These are phyloP conservation scores for Rosa persica DNA, from an alignment of 306 rosid species.

Conservation along the genomic window DNA sequence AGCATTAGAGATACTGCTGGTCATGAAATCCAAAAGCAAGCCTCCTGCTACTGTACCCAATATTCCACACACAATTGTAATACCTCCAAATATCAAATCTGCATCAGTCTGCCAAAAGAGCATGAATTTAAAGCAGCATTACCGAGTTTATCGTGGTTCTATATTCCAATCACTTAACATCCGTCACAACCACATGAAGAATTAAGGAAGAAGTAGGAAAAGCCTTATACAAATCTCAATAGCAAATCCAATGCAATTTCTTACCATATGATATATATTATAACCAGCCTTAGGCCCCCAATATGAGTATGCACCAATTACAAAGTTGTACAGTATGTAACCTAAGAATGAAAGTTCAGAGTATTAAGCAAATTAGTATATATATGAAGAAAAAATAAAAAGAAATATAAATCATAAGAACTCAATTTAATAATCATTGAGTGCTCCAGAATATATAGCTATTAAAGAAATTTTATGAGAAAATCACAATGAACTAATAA, in stretches of 20 bases:
- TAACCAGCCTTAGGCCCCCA: conserved; percentile 95
- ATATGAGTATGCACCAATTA: conserved; percentile 82
- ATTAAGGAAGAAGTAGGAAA: conserved; percentile 5
- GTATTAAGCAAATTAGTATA: conserved; percentile 11
- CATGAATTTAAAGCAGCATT: conserved; percentile 15
- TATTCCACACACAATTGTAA: conserved; percentile 72
- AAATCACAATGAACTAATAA: conserved; percentile 7
- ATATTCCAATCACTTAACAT: conserved; percentile 8
- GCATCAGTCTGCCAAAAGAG: conserved; percentile 60
- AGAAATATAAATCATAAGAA: conserved; percentile 7
- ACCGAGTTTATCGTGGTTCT: conserved; percentile 15
- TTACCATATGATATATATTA: conserved; percentile 74
- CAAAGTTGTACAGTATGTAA: conserved; percentile 70
- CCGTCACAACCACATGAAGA: conserved; percentile 12
- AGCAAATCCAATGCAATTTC: conserved; percentile 22
- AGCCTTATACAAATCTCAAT: conserved; percentile 12
- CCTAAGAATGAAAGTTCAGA: conserved; percentile 42
- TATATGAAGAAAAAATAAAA: conserved; percentile 9
- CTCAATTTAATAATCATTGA: conserved; percentile 12
- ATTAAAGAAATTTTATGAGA: conserved; percentile 13
- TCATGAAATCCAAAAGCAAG: conserved; percentile 54
- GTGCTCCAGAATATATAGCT: conserved; percentile 16
- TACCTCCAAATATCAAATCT: conserved; percentile 83
- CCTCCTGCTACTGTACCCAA: conserved; percentile 82
- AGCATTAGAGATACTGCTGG: conserved; percentile 70